phyloP scores from a whole-genome alignment of 1,284 basidiomycete genomes.

The Boletus putidus region DNA sequence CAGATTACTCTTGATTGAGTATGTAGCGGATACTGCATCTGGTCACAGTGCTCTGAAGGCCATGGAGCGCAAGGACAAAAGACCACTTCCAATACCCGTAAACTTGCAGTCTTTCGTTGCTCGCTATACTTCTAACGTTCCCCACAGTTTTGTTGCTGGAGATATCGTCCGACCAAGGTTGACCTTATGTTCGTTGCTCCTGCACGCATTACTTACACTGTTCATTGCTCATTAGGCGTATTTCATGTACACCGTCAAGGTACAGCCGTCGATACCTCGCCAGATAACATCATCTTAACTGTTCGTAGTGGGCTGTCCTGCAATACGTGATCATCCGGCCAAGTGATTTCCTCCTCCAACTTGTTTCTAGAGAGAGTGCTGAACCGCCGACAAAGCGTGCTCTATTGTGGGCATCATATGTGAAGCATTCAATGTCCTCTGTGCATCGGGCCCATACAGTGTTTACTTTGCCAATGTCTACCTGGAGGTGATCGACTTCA shows the following conservation, averaged over 20 bases:
- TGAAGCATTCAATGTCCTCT: constrained; percentile 64
- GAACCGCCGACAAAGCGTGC: constrained; percentile 20
- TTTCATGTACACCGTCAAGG: constrained; percentile 87
- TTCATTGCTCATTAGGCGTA: constrained; percentile 52
- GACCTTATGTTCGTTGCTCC: not conserved
- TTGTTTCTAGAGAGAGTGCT: constrained; percentile 34
- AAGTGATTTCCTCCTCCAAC: constrained; percentile 39
- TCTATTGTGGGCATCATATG: constrained; percentile 79
- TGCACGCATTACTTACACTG: constrained; percentile 3
- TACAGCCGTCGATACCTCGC: constrained; percentile 33
- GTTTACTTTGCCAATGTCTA: constrained; percentile 70
- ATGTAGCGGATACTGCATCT: constrained; percentile 67
- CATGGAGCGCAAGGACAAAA: constrained; percentile 78
- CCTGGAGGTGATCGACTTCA: constrained; percentile 67
- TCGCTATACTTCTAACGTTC: not conserved
- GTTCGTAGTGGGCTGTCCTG: constrained; percentile 67
- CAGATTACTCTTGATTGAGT: constrained; percentile 81
- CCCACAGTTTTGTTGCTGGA: constrained; percentile 66
- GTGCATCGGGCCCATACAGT: constrained; percentile 60
- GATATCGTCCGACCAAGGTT: constrained; percentile 80
- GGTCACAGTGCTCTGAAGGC: constrained; percentile 64
- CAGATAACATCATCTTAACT: not conserved
- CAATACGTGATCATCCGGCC: constrained; percentile 85
- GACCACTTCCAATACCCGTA: constrained; percentile 70
- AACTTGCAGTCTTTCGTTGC: not conserved